phyloP scores from a whole-genome alignment of 2,329 filamentous ascomycete species.

The Arthroderma sp. region DNA sequence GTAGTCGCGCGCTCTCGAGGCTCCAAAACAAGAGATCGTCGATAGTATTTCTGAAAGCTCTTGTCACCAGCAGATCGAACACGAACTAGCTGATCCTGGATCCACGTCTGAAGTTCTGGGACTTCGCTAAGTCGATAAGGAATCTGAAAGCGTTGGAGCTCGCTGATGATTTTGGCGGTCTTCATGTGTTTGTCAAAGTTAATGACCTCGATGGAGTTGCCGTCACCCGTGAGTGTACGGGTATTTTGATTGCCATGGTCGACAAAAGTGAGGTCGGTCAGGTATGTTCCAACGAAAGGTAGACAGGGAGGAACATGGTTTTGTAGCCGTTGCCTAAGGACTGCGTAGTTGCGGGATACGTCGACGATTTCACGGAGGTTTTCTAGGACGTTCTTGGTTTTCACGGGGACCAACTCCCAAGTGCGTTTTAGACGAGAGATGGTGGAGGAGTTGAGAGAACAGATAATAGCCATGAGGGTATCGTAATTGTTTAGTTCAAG shows the following conservation, averaged over 20 bases:
- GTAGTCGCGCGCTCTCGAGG: slow-evolving; percentile 38
- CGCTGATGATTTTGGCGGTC: slow-evolving; percentile 88
- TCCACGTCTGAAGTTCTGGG: slow-evolving; percentile 85
- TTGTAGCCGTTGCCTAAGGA: slow-evolving; percentile 69
- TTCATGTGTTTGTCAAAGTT: slow-evolving; percentile 97
- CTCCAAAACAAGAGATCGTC: slow-evolving; percentile 73
- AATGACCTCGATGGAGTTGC: slow-evolving; percentile 62
- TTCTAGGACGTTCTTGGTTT: slow-evolving; percentile 69
- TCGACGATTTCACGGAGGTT: slow-evolving; percentile 75
- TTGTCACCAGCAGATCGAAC: slow-evolving; percentile 55
- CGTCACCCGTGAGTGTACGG: slow-evolving; percentile 59
- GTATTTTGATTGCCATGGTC: slow-evolving; percentile 86
- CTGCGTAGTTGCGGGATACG: slow-evolving; percentile 79
- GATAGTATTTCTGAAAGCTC: slow-evolving; percentile 58
- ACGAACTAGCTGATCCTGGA: slow-evolving; percentile 65
- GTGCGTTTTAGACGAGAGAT: slow-evolving; percentile 79
- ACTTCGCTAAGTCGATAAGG: slow-evolving; percentile 75
- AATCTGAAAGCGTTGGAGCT: slow-evolving; percentile 91
- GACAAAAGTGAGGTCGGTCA: slow-evolving; percentile 92
- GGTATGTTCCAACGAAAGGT: slow-evolving; percentile 89
- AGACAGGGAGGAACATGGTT: slow-evolving; percentile 83
- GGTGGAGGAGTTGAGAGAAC: slow-evolving; percentile 81
- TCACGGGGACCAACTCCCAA: slow-evolving; percentile 78
- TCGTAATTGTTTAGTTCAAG: slow-evolving; percentile 92
- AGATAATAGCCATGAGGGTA: slow-evolving; percentile 91